These are phyloP conservation scores for Edaphochlamys debaryana DNA, from an alignment of 139 green algal genomes.

Conservation along the genomic window DNA sequence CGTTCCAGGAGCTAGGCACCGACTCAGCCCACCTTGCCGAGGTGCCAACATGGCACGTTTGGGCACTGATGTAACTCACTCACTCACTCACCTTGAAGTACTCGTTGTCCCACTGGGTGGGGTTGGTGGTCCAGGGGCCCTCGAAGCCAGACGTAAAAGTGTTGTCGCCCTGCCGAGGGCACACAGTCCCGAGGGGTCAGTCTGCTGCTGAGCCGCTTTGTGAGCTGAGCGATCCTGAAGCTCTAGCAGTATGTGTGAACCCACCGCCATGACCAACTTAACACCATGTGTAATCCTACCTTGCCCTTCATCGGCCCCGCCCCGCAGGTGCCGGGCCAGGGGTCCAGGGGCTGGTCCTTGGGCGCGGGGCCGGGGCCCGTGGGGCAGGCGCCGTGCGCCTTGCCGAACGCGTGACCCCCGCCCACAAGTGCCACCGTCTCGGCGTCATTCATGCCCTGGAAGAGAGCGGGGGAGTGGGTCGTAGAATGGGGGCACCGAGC, in stretches of 20 bases:
- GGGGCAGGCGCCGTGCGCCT: constrained; percentile 54
- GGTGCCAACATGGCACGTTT: no score
- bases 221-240: no score
- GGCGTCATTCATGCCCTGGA: constrained; percentile 55
- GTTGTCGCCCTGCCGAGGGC: constrained; percentile 54
- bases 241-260: no score
- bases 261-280: no score
- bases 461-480: no score
- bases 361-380: constrained; percentile 49
- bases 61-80: no score
- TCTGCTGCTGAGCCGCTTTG: no score
- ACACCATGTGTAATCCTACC: no score
- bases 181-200: no score
- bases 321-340: constrained; percentile 57
- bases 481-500: no score
- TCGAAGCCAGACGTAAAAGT: constrained; percentile 64
- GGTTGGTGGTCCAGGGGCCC: constrained; percentile 47
- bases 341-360: constrained; percentile 35
- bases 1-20: no score
- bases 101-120: constrained; percentile 50
- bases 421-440: constrained; percentile 66
- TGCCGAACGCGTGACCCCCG: constrained; percentile 64
- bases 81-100: constrained; percentile 49
- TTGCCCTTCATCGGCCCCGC: constrained; percentile 45
- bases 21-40: no score